Evolutionary conservation across 257 asterid genomes (phyloP).

Genomic region (Plectranthus barbatus): DNA sequence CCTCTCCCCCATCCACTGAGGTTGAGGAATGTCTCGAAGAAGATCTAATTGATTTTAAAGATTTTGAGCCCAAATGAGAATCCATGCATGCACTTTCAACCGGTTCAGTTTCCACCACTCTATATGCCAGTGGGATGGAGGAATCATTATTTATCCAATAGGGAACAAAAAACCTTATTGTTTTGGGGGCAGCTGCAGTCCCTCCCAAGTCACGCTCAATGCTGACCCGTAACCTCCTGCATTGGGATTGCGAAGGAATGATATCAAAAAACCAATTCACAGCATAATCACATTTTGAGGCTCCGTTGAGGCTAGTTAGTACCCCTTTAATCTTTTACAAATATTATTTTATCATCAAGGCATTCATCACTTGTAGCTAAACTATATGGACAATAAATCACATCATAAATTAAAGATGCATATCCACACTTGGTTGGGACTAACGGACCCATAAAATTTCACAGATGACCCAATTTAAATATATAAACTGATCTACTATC

Average conservation of each 20-base stretch:
- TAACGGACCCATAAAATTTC: too few species aligned
- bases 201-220: conserved; percentile 97
- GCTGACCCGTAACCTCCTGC: conserved; percentile 91
- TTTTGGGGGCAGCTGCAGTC: conserved; percentile 86
- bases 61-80: conserved; percentile 41
- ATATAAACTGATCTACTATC: neutral
- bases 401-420: conserved; percentile 1
- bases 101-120: conserved; percentile 92
- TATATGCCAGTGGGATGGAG: conserved; percentile 69
- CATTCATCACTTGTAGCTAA: neutral
- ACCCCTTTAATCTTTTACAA: conserved; percentile 3
- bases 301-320: neutral
- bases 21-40: conserved; percentile 52
- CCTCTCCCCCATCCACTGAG: conserved; percentile 42
- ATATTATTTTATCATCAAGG: conserved; percentile 1
- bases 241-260: conserved; percentile 11
- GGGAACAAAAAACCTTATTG: conserved; percentile 92
- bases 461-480: neutral
- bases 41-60: conserved; percentile 69
- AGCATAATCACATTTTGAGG: conserved; percentile 6
- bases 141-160: conserved; percentile 88
- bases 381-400: neutral
- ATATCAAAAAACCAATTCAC: conserved; percentile 13
- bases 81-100: conserved; percentile 59
- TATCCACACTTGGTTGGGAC: neutral